These are phyloP conservation scores for Pestalotiopsis sp. DNA, from an alignment of 2,329 filamentous ascomycete genomes.

Conservation along the genomic window DNA sequence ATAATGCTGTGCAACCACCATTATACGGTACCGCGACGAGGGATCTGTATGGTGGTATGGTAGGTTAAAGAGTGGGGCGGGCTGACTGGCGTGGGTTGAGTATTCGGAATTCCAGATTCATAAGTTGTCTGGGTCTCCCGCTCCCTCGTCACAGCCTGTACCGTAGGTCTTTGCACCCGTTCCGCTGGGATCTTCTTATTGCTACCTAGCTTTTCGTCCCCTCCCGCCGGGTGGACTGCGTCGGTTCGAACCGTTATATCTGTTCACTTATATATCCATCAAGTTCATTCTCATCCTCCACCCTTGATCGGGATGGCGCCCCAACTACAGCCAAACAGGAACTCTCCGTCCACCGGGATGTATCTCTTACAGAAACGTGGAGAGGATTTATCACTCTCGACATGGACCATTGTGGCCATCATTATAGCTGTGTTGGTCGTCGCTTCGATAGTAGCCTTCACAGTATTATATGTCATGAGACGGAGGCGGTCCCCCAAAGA, in stretches of 20 bases:
- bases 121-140: slow-evolving; percentile 6
- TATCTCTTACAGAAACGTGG: neutral
- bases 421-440: slow-evolving; percentile 22
- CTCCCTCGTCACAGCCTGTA: neutral
- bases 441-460: slow-evolving; percentile 19
- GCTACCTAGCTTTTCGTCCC: neutral
- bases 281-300: neutral
- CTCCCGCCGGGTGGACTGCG: neutral
- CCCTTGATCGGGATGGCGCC: neutral
- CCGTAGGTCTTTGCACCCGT: neutral
- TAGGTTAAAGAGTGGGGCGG: slow-evolving; percentile 2
- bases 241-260: neutral
- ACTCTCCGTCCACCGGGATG: neutral
- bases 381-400: slow-evolving; percentile 5
- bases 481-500: slow-evolving; percentile 16
- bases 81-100: neutral
- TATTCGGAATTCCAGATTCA: slow-evolving; percentile 2
- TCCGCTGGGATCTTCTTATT: neutral
- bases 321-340: neutral
- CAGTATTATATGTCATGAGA: slow-evolving; percentile 20
- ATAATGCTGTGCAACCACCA: slow-evolving; percentile 1
- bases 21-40: neutral
- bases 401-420: slow-evolving; percentile 28
- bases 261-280: neutral
- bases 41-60: neutral